A percentile compares a stretch with the other conserved stretches of the same genome.
These are phyloP conservation scores for Polyporus arcularius DNA, from an alignment of 768 basidiomycete species.

Conservation along the genomic window DNA sequence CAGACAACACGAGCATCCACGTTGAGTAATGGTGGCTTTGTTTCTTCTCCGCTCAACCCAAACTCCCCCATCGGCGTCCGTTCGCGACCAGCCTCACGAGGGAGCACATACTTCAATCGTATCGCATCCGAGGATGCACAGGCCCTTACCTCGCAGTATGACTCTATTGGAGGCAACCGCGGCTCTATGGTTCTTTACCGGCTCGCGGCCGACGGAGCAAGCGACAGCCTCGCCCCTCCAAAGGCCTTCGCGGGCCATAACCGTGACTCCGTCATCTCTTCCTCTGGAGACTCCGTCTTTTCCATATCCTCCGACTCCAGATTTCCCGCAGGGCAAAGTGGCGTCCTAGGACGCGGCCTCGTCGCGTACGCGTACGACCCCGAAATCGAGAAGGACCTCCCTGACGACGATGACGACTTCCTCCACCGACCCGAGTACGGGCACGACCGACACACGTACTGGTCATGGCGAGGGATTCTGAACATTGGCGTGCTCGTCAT, in stretches of 20 bases:
- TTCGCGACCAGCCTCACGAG: constrained; percentile 41
- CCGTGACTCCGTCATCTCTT: constrained; percentile 49
- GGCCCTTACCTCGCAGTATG: constrained; percentile 37
- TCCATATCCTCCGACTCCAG: constrained; percentile 60
- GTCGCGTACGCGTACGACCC: constrained; percentile 77
- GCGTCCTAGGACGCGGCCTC: constrained; percentile 36
- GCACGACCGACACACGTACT: constrained; percentile 37
- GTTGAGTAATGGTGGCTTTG: constrained; percentile 34
- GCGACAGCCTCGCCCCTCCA: constrained; percentile 37
- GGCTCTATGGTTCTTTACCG: constrained; percentile 73
- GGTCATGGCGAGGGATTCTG: constrained; percentile 50
- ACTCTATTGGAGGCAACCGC: constrained; percentile 34
- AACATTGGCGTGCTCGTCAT: constrained; percentile 72
- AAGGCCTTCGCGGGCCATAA: constrained; percentile 17
- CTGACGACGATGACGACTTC: constrained; percentile 71
- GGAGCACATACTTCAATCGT: constrained; percentile 44
- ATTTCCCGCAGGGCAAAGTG: constrained; percentile 50
- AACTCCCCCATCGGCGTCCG: constrained; percentile 35
- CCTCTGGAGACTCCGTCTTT: constrained; percentile 52
- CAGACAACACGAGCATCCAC: constrained; percentile 30
- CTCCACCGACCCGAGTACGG: constrained; percentile 62
- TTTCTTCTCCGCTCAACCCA: constrained; percentile 58
- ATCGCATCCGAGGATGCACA: constrained; percentile 47
- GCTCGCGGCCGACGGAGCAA: constrained; percentile 44
- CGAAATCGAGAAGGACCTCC: constrained; percentile 49